These are phyloP conservation scores for Rhizopogon vulgaris DNA, from an alignment of 768 basidiomycete genomes.

Conservation along the genomic window DNA sequence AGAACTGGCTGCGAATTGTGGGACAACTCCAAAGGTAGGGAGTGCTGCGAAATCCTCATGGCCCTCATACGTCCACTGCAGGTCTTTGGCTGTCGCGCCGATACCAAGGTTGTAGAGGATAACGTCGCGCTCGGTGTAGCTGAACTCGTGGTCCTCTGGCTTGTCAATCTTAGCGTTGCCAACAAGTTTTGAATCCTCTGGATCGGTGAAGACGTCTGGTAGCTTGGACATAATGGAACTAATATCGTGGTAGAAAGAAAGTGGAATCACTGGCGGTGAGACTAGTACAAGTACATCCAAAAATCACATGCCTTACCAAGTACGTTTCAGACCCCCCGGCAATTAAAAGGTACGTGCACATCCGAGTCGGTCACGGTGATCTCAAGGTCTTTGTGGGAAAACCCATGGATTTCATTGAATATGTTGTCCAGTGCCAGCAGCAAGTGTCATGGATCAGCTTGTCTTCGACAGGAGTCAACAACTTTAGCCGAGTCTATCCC, in stretches of 20 bases:
- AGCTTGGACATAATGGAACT: conserved; percentile 28
- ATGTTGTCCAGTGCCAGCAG: too few species aligned
- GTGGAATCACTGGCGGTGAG: not conserved
- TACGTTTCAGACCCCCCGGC: too few species aligned
- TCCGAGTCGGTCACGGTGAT: too few species aligned
- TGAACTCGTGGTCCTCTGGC: conserved; percentile 52
- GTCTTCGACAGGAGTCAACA: too few species aligned
- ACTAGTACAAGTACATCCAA: not conserved
- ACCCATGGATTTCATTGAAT: too few species aligned
- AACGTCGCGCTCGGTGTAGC: conserved; percentile 84
- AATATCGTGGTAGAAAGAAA: not conserved
- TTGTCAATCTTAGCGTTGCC: conserved; percentile 68
- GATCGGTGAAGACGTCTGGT: conserved; percentile 56
- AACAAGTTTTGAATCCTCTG: conserved; percentile 80
- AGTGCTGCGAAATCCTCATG: conserved; percentile 80
- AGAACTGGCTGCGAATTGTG: conserved; percentile 74
- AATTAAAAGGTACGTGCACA: too few species aligned
- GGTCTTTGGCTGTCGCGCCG: conserved; percentile 88
- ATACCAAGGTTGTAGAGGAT: conserved; percentile 94
- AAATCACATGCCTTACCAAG: conserved; percentile 1
- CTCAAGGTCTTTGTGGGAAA: too few species aligned
- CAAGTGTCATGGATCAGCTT: too few species aligned
- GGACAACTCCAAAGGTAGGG: conserved; percentile 94
- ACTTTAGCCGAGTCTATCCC: too few species aligned
- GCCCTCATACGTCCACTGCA: conserved; percentile 88